Base-by-base conservation (phyloP, 2,329 filamentous ascomycete genomes). In the Fusarium staphyleae region DNA sequence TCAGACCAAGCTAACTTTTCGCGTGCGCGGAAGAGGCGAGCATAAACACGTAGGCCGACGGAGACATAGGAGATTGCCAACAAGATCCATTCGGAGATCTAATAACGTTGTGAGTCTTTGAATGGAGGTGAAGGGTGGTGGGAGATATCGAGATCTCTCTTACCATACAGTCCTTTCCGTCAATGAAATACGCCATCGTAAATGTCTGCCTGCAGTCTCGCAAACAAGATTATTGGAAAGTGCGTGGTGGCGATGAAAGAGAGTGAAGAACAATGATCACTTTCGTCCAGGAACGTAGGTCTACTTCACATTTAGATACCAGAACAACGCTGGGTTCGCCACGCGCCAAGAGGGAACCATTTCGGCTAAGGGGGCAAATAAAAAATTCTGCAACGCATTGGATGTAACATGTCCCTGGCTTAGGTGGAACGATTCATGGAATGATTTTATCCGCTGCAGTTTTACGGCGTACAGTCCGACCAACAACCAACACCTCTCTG, bases 21-120 rank as follows among this genome's bases (percentile, higher is more conserved):
- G 9, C 69, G 67, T 9, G 68, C 56, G 3, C 65, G 66, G 41
- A 70, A 66, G 14, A 73, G 60, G 10, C 70, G 71, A 2, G 71
- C 63, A 16, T 72, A 73, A n/a, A 73, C 18, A 2, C 71, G 68
- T 37, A 70, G 52, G 16, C 47, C 65, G 33, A 70, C 66, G 26
- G 70, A 71, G 12, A 69, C 45, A 33, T 68, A 68, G 3, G 69
- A 51, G 1, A 54, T 47, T 5, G 60, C 51, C 19, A 72, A 50
- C 15, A 71, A 46, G 48, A 72, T 72, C 68, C 68, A 70, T 71
- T 71, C 69, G 18, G 69, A 71, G 52, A 72, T 65, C 69, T 69
- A 30, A 16, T 6, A 2, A 33, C 2, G 1, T 3, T 10, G 42
- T 64, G 13, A 64, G 50, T 3, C 47, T 9, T n/a, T 5, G 16